These are phyloP conservation scores for Dendrothele bispora DNA, from an alignment of 768 basidiomycete genomes.

Conservation along the genomic window DNA sequence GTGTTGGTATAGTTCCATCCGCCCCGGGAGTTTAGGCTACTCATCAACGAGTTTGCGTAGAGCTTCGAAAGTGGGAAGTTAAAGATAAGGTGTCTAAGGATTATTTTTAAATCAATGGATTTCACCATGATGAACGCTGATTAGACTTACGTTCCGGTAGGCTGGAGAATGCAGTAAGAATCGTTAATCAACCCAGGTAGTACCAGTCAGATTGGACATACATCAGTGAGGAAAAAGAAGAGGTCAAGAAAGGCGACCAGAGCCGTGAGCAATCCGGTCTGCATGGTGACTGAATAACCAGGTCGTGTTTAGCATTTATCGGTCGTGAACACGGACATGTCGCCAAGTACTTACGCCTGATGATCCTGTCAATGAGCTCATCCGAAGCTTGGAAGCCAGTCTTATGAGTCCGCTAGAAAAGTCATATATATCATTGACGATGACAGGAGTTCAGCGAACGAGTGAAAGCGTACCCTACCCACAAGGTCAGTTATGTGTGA, in stretches of 20 bases:
- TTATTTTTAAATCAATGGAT: background rate
- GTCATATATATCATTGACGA: background rate
- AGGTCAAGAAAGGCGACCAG: slow-evolving; percentile 29
- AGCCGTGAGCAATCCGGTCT: slow-evolving; percentile 34
- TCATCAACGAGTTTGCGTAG: slow-evolving; percentile 36
- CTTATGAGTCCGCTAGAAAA: slow-evolving; percentile 28
- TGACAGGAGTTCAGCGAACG: background rate
- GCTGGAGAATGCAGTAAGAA: slow-evolving; percentile 2
- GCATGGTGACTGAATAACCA: slow-evolving; percentile 28
- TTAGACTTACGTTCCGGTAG: slow-evolving; percentile 9
- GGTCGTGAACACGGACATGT: background rate
- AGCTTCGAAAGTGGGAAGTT: slow-evolving; percentile 35
- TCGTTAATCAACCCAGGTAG: background rate
- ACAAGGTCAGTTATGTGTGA: background rate
- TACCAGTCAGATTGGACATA: background rate
- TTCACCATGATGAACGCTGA: background rate
- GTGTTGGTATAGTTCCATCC: slow-evolving; percentile 24
- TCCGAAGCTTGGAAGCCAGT: slow-evolving; percentile 37
- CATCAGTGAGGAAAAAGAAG: slow-evolving; percentile 26
- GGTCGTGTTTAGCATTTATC: background rate
- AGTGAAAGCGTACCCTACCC: background rate
- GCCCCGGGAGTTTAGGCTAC: slow-evolving; percentile 32
- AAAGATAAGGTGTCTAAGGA: slow-evolving; percentile 29
- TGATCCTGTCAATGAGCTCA: slow-evolving; percentile 34
- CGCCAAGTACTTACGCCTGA: slow-evolving; percentile 22